These are phyloP conservation scores for Quercus suber DNA, from an alignment of 306 rosid species.

Conservation along the genomic window DNA sequence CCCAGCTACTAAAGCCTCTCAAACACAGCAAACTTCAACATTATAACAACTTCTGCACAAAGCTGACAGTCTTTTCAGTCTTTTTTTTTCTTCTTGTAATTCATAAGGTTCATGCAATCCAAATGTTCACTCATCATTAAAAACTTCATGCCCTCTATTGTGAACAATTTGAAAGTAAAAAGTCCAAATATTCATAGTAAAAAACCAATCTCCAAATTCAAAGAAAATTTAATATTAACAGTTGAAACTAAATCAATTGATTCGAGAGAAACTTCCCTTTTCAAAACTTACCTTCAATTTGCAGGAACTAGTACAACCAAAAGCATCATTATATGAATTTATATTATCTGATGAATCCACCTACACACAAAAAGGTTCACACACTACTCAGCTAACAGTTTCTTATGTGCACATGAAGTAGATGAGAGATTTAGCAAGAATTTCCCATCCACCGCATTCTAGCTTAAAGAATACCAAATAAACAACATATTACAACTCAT, in stretches of 20 bases:
- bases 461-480: constrained; percentile 23
- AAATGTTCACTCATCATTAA: not conserved
- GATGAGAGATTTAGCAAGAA: constrained; percentile 4
- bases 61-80: not conserved
- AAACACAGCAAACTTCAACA: not conserved
- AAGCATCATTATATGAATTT: constrained; percentile 25
- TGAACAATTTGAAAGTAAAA: not conserved
- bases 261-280: constrained; percentile 16
- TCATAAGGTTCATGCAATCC: not conserved
- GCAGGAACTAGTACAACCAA: constrained; percentile 45
- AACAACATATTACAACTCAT: constrained; percentile 23
- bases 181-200: not conserved
- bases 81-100: too few species aligned
- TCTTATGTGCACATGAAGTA: constrained; percentile 20
- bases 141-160: not conserved
- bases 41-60: not conserved
- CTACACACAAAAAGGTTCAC: constrained; percentile 44
- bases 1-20: not conserved
- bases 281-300: constrained; percentile 66
- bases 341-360: constrained; percentile 39
- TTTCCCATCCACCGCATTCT: not conserved
- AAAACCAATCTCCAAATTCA: not conserved
- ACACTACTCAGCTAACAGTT: not conserved
- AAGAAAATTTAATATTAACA: constrained; percentile 2
- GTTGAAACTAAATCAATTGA: not conserved